Evolutionary conservation across 176 grass and related monocot genomes (phyloP), one percentile per base, ranked within the genome.

Genomic region (Eleusine coracana): DNA sequence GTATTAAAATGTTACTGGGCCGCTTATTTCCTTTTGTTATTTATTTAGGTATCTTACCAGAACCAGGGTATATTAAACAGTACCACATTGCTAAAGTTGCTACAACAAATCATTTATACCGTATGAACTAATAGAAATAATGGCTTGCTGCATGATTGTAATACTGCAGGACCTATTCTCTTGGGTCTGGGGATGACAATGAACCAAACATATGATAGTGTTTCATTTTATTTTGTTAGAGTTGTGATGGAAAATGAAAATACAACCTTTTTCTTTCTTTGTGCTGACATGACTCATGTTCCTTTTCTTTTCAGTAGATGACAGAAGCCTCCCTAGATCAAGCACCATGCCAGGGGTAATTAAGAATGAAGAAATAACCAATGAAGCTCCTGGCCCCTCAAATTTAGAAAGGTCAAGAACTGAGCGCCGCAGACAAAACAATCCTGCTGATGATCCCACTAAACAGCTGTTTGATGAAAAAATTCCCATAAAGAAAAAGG

Each of bases 401-500:
- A 88, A 83, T 83, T 67, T 92, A 41, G 87, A 90, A 88, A 91
- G 83, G 71, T 95, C 89, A 6, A 88, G 68, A 84, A 91, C 84
- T 6, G 92, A 94, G 85, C 89, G 87, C 15, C 82, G 28, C 36
- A 69, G 28, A 15, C 92, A 94, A 83, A 86, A 67, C 38, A 84
- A 63, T 79, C 78, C 60, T 61, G 81, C 40, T 27, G 40, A 82
- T 67, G 89, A 95, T 67, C 91, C 96, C 81, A 34, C 91, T 67
- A 80, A 76, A 60, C 91, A 96, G 85, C 70, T 98, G 67, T 80
- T 96, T 34, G 87, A 91, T 84, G 96, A 93, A 71, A 93, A 82
- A 46, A 88, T 98, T 73, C 85, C 96, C 69, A 46, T 75, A 48
- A 98, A 66, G 71, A 91, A 93, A 82, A 99, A 93, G 91, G 96